These are phyloP conservation scores for Auxenochlorella pyrenoidosa DNA, from an alignment of 139 green algal species.

Conservation along the genomic window DNA sequence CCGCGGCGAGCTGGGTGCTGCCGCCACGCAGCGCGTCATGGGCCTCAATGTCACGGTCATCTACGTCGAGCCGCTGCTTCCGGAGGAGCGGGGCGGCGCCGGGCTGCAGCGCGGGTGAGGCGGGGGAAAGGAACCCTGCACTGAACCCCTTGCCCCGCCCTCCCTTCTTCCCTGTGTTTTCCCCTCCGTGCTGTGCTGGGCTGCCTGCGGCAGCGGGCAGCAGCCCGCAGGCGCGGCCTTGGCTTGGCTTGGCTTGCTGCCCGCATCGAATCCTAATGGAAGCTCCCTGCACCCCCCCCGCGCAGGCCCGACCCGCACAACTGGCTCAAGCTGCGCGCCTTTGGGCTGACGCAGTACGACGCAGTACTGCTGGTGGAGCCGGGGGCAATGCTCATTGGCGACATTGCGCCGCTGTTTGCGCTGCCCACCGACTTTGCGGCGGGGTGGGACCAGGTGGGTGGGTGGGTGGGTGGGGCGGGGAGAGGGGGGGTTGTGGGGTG, in stretches of 20 bases:
- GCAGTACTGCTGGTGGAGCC: constrained; percentile 41
- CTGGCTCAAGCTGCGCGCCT: constrained; percentile 46
- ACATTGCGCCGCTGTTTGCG: constrained; percentile 17
- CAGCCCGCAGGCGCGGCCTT: no score
- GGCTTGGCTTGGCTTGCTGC: no score
- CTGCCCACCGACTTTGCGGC: constrained; percentile 46
- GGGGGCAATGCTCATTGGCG: constrained; percentile 1
- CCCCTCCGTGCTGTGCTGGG: no score
- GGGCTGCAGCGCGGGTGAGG: no score
- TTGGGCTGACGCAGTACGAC: constrained; percentile 46
- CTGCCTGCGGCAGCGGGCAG: no score
- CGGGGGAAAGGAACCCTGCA: no score
- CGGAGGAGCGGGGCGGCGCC: neutral
- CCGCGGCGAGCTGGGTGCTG: constrained; percentile 24
- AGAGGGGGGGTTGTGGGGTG: no score
- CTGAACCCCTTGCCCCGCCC: no score
- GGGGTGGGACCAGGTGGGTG: constrained; percentile 23
- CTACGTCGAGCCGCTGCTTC: constrained; percentile 14
- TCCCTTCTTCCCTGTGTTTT: no score
- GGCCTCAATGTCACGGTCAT: neutral
- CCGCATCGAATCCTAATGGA: no score
- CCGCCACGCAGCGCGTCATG: constrained; percentile 7
- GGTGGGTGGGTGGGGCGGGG: no score
- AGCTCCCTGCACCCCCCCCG: no score
- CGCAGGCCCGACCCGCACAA: neutral